Base-by-base conservation (phyloP, 352 stramenopile species). In the Blastocystis sp. region DNA sequence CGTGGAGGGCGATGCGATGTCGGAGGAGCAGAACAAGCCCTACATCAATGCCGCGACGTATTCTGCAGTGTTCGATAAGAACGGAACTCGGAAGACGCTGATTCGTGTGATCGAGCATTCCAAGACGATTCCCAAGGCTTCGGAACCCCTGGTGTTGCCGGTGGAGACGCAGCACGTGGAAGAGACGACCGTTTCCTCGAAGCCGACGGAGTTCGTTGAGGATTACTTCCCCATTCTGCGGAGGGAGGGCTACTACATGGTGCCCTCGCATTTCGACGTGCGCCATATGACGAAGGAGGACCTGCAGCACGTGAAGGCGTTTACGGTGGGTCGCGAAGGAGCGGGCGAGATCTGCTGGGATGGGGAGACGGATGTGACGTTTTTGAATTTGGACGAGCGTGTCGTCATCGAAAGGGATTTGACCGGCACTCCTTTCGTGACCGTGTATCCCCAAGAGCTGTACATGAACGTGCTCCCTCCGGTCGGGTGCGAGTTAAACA, bases 161-260 rank as follows among this genome's bases (percentile, higher is more conserved):
- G 21, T n/a, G 33, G 21, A 62, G 3, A 12, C 45, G 2, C 12
- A n/a, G 69, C 12, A 24, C n/a, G 37, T 6, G 3, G 31, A 26
- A 12, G 69, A 65, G 26, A 13, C 69, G 31, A 24, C 16, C n/a
- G 39, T 29, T 9, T 1, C 19, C 2, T 24, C 31, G 3, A 39
- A 78, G 41, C 26, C 29, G 0, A 55, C n/a, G 67, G 50, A 55
- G 50, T 31, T 26, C 4, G 39, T 13, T 12, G 55, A 51, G 1
- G 69, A 80, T 2, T 80, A 80, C 41, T 78, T 78, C 67, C 69
- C 69, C 6, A 62, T 80, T 4, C 37, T 80, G 26, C 69, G 69
- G 26, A 37, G 69, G 19, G 9, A 29, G 45, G 69, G 69, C 0
- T 80, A 80, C 35, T 80, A 80, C 69, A 80, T 80, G 69, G 0